Conservation (phyloP, 352 stramenopile genomes). For the Phytophthora sojae region DNA sequence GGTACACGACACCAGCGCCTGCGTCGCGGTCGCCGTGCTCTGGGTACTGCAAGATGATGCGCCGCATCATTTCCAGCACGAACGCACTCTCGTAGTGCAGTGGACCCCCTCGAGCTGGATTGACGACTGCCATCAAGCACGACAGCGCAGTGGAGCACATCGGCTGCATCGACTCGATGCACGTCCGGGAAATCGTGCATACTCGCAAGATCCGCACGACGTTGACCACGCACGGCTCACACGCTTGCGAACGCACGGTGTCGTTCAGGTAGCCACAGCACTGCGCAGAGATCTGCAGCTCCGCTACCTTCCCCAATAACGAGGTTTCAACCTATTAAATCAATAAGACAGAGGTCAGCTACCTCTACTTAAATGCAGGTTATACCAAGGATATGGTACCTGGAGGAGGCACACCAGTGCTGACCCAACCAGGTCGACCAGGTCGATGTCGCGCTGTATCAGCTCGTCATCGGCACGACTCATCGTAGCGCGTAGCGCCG, state of each 20-base stretch:
- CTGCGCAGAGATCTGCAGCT: constrained; percentile 70
- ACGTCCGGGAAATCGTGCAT: constrained; percentile 62
- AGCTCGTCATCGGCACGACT: constrained; percentile 71
- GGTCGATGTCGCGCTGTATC: constrained; percentile 66
- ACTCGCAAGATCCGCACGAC: constrained; percentile 76
- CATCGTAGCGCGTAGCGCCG: constrained; percentile 66
- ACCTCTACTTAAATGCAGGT: too few species aligned
- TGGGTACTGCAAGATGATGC: constrained; percentile 71
- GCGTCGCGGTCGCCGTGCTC: constrained; percentile 71
- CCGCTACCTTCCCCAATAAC: constrained; percentile 59
- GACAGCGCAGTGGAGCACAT: constrained; percentile 64
- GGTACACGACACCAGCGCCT: constrained; percentile 73
- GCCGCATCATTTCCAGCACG: constrained; percentile 77
- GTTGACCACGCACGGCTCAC: constrained; percentile 69
- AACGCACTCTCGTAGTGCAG: constrained; percentile 76
- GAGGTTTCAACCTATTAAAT: constrained; percentile 68
- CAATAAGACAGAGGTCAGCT: background rate
- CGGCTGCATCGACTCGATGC: constrained; percentile 64
- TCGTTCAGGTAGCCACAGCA: constrained; percentile 77
- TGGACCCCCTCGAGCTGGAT: constrained; percentile 52
- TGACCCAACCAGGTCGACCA: constrained; percentile 80
- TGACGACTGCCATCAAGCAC: constrained; percentile 61
- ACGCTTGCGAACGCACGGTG: constrained; percentile 64
- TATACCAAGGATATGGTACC: constrained; percentile 41
- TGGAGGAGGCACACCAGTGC: constrained; percentile 80